Evolutionary conservation across 441 rosid genomes (phyloP).

Genomic region (Gossypium schwendimanii): DNA sequence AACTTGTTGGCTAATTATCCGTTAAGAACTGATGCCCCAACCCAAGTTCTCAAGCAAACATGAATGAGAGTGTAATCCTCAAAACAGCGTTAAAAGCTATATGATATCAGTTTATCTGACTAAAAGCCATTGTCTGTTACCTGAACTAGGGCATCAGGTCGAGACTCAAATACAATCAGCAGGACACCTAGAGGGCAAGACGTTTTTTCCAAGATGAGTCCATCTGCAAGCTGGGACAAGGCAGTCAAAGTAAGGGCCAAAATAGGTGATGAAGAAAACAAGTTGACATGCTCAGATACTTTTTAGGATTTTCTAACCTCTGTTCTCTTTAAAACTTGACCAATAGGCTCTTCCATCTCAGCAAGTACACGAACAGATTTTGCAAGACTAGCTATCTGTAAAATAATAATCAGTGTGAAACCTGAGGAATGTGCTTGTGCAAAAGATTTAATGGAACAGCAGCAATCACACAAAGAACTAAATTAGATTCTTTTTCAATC

Average conservation of each 20-base stretch:
- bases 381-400: slow-evolving; percentile 41
- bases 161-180: slow-evolving; percentile 42
- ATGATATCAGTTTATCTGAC: background rate
- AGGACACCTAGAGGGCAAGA: slow-evolving; percentile 45
- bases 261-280: background rate
- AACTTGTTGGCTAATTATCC: background rate
- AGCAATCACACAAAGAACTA: background rate
- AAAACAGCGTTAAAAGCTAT: background rate
- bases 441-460: background rate
- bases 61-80: background rate
- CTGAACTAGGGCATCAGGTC: slow-evolving; percentile 50
- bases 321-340: slow-evolving; percentile 37
- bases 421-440: background rate
- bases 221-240: slow-evolving; percentile 40
- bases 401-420: slow-evolving; percentile 4
- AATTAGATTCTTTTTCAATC: background rate
- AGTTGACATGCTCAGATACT: background rate
- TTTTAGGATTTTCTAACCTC: slow-evolving; percentile 33
- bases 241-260: slow-evolving; percentile 9
- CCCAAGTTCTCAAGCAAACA: background rate
- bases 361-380: slow-evolving; percentile 42
- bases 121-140: slow-evolving; percentile 17
- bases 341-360: slow-evolving; percentile 53
- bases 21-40: background rate
- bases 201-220: slow-evolving; percentile 44